Conservation (phyloP, 2,329 filamentous ascomycete genomes). For the Hypoxylon sp. region DNA sequence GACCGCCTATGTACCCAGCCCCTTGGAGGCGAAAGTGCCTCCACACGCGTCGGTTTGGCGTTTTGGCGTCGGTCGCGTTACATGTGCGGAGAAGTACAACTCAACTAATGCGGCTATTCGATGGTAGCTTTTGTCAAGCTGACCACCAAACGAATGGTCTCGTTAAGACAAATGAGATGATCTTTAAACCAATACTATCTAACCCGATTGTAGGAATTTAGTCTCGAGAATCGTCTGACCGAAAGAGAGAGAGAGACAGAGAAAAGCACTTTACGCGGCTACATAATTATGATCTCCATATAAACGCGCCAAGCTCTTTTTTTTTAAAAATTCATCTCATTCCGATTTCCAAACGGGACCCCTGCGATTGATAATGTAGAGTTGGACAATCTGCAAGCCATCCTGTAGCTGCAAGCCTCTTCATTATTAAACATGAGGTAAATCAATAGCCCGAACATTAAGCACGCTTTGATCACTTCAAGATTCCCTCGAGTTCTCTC, state of each 20-base stretch:
- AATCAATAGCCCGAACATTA: slow-evolving; percentile 4
- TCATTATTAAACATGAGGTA: slow-evolving; percentile 21
- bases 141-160: slow-evolving; percentile 13
- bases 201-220: slow-evolving; percentile 14
- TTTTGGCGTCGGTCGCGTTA: slow-evolving; percentile 34
- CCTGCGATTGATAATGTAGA: slow-evolving; percentile 13
- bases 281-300: slow-evolving; percentile 28
- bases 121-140: slow-evolving; percentile 25
- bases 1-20: slow-evolving; percentile 23
- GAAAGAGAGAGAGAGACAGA: slow-evolving; percentile 8
- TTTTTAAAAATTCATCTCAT: slow-evolving; percentile 11
- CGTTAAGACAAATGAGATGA: slow-evolving; percentile 26
- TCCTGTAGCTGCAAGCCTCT: slow-evolving; percentile 26
- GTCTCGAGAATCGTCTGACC: slow-evolving; percentile 14
- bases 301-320: slow-evolving; percentile 42
- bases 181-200: slow-evolving; percentile 20
- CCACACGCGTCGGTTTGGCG: slow-evolving; percentile 41
- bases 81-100: slow-evolving; percentile 21
- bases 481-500: slow-evolving; percentile 25
- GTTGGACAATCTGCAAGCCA: slow-evolving; percentile 35
- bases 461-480: slow-evolving; percentile 21
- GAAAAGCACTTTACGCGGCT: slow-evolving; percentile 37
- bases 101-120: slow-evolving; percentile 25
- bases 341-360: slow-evolving; percentile 19
- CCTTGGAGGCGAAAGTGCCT: slow-evolving; percentile 28